Conservation (phyloP, 2,329 filamentous ascomycete species). For the Fusarium floridanum region DNA sequence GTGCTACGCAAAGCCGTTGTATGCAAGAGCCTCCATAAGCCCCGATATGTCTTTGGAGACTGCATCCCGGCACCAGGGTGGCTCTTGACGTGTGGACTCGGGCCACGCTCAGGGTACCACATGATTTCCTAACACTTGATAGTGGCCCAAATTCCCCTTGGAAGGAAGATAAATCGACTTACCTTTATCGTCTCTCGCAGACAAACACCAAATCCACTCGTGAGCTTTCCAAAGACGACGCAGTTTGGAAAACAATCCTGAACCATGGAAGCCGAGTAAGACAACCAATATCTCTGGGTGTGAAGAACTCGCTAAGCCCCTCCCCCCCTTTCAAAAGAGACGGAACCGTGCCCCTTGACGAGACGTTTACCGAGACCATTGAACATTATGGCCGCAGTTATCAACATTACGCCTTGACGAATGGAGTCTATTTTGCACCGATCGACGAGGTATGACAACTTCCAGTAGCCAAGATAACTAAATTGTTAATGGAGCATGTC, state of each 20-base stretch:
- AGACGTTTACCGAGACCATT: conserved; percentile 69
- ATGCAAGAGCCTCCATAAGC: conserved; percentile 44
- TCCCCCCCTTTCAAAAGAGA: conserved; percentile 53
- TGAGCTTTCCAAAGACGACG: conserved; percentile 15
- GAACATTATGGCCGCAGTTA: conserved; percentile 73
- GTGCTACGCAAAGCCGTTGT: conserved; percentile 40
- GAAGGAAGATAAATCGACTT: conserved; percentile 27
- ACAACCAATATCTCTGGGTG: conserved; percentile 14
- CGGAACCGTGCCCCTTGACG: conserved; percentile 67
- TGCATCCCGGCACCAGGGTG: conserved; percentile 47
- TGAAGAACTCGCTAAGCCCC: conserved; percentile 41
- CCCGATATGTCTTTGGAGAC: conserved; percentile 43
- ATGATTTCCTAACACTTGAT: conserved; percentile 45
- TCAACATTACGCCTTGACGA: conserved; percentile 75
- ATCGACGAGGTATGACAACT: conserved; percentile 73
- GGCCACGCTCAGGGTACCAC: conserved; percentile 50
- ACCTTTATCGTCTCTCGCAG: conserved; percentile 26
- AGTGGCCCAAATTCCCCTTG: conserved; percentile 43
- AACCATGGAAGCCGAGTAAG: conserved; percentile 52
- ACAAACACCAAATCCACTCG: conserved; percentile 13
- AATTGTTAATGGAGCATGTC: conserved; percentile 24
- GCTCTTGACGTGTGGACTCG: conserved; percentile 48
- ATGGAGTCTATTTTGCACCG: conserved; percentile 75
- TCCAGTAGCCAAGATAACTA: background rate
- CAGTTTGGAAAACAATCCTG: conserved; percentile 11